Evolutionary conservation across 2,329 filamentous ascomycete genomes (phyloP), one percentile per base, ranked within the genome.

Genomic region (Tolypocladium sp.): DNA sequence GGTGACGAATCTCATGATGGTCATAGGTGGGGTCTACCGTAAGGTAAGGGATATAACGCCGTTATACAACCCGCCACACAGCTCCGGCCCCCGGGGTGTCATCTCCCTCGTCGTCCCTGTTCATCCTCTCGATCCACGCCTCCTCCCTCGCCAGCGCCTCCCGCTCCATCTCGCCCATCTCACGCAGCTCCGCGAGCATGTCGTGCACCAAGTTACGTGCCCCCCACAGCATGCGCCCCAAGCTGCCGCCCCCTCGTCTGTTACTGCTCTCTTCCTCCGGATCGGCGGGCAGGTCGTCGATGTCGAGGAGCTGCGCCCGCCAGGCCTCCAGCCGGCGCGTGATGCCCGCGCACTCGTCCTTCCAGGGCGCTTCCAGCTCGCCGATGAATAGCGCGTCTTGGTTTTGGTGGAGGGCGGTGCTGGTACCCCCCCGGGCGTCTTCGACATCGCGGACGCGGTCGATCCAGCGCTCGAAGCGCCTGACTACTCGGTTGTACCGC

Each of bases 101-200:
- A 59, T 74, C 71, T 20, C 69, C 70, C 13, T 73, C 71, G 5
- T 73, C 75, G 27, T 73, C 73, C 55, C 76, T 68, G 65, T 81
- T 84, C 73, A 82, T 79, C 59, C 67, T 72, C 69, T 76, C 76
- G 51, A 89, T 81, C 82, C 86, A 88, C 49, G 74, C 76, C 59
- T 78, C 77, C 70, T 89, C 86, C 52, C 78, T 75, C 54, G 71
- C 73, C 57, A 84, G 70, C 5, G 83, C 80, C 64, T 84, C 83
- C 54, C 72, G 73, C 71, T 87, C 84, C 59, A 89, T 81, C 65
- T 79, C 77, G 58, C 77, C 77, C 86, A 89, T 89, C 60, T 80
- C 61, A n/a, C 70, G 70, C 62, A 89, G 72, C 73, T 89, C 86
- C n/a, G 74, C 75, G 52, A 86, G 70, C 85, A 88, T 88, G 41